Percentiles rank a stretch among this genome's conserved stretches.
Conservation (phyloP, 176 grass and related monocot genomes). For the Bothriochloa decipiens region DNA sequence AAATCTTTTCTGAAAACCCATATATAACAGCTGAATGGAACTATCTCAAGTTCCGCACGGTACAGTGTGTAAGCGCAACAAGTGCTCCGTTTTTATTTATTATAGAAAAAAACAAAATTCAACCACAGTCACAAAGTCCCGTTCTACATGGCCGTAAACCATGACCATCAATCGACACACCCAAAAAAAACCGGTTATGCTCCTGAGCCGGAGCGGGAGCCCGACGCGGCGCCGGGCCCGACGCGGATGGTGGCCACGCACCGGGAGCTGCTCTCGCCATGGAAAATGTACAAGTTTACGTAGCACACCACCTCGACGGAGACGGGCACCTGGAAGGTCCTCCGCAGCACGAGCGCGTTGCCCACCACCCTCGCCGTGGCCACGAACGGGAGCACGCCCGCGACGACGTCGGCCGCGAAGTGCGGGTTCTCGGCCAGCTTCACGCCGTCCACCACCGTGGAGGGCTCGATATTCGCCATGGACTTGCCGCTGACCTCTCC, state of each 20-base stretch:
- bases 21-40: too few species aligned
- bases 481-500: conserved; percentile 42
- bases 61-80: too few species aligned
- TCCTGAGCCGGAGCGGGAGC: not conserved
- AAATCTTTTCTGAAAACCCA: too few species aligned
- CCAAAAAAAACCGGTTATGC: not conserved
- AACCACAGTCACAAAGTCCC: not conserved
- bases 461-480: conserved; percentile 40
- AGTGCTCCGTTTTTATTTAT: too few species aligned
- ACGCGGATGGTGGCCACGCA: conserved; percentile 32
- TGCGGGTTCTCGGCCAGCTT: conserved; percentile 44
- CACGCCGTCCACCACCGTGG: conserved; percentile 43
- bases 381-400: conserved; percentile 54
- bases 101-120: not conserved
- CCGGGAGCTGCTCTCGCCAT: conserved; percentile 43
- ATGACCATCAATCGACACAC: not conserved
- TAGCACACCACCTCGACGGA: conserved; percentile 41
- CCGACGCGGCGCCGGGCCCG: not conserved
- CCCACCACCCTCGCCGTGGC: conserved; percentile 30
- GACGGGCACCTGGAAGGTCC: conserved; percentile 48
- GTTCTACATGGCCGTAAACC: not conserved
- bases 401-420: conserved; percentile 49
- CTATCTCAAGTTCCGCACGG: too few species aligned
- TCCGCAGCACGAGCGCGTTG: conserved; percentile 49
- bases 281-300: conserved; percentile 47